A percentile compares a stretch with the other conserved stretches of the same genome.
phyloP scores from a whole-genome alignment of 2,329 filamentous ascomycete species.

The Polychaeton citri region DNA sequence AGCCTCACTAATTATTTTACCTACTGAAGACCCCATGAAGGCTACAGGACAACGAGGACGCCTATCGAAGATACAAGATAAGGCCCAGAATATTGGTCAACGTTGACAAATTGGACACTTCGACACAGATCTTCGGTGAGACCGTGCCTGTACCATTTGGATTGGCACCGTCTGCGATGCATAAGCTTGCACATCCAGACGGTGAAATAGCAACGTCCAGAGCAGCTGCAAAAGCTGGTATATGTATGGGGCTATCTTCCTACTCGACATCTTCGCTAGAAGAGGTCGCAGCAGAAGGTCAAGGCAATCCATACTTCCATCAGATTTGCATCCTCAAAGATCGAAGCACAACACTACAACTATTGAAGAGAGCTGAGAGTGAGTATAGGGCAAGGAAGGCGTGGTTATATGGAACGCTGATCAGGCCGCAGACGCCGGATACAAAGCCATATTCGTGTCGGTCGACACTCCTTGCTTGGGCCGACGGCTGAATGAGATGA shows the following conservation, averaged over 20 bases:
- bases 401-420: no score
- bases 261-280: slow-evolving; percentile 33
- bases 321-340: slow-evolving; percentile 39
- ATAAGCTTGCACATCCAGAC: slow-evolving; percentile 34
- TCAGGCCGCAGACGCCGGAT: slow-evolving; percentile 31
- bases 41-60: slow-evolving; percentile 27
- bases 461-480: slow-evolving; percentile 39
- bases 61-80: slow-evolving; percentile 28
- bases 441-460: slow-evolving; percentile 38
- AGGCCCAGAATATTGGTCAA: slow-evolving; percentile 15
- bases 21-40: neutral
- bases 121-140: slow-evolving; percentile 28
- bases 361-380: slow-evolving; percentile 7
- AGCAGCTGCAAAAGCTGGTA: slow-evolving; percentile 26
- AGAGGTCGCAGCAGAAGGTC: slow-evolving; percentile 24
- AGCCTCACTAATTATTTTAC: neutral
- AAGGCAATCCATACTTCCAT: slow-evolving; percentile 28
- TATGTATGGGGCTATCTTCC: slow-evolving; percentile 32
- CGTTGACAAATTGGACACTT: slow-evolving; percentile 18
- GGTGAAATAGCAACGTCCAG: slow-evolving; percentile 33
- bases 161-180: slow-evolving; percentile 35
- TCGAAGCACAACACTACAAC: slow-evolving; percentile 23
- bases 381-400: no score
- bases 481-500: slow-evolving; percentile 35
- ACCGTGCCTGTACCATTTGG: slow-evolving; percentile 24